Evolutionary conservation across 1,284 basidiomycete genomes (phyloP).

Genomic region (Leccinum pachyderme): DNA sequence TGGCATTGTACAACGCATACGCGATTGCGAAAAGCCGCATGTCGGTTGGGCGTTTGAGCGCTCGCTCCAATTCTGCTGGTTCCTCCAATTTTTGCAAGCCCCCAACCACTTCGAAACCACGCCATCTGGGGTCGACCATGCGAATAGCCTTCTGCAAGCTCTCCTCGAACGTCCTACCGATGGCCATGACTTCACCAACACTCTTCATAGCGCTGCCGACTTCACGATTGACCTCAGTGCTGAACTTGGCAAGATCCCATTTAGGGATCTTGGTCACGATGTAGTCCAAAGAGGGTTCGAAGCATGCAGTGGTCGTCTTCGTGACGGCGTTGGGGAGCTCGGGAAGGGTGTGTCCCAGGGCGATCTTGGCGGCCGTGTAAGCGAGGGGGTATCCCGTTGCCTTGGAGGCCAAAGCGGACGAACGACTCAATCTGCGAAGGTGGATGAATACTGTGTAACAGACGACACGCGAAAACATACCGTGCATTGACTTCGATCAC

Average conservation of each 20-base stretch:
- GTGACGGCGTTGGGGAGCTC: constrained; percentile 99
- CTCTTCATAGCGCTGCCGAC: constrained; percentile 99
- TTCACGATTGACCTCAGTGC: constrained; percentile 88
- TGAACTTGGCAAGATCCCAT: constrained; percentile 99
- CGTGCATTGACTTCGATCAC: constrained; percentile 98
- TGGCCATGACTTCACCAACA: constrained; percentile 99
- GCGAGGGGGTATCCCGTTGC: constrained; percentile 99
- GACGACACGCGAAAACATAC: constrained; percentile 37
- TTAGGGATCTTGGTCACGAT: constrained; percentile 99
- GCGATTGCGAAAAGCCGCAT: constrained; percentile 96
- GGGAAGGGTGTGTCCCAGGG: constrained; percentile 96
- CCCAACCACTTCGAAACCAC: constrained; percentile 75
- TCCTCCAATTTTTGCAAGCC: constrained; percentile 39
- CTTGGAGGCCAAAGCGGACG: constrained; percentile 93
- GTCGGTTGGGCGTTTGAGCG: constrained; percentile 78
- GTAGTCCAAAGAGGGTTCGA: constrained; percentile 99
- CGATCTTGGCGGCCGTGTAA: constrained; percentile 99
- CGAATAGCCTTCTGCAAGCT: constrained; percentile 98
- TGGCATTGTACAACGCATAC: constrained; percentile 94
- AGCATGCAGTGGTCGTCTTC: constrained; percentile 98
- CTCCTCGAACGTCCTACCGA: constrained; percentile 98
- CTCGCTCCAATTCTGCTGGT: constrained; percentile 84
- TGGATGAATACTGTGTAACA: constrained; percentile 3
- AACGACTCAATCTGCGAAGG: constrained; percentile 51
- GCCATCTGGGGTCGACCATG: constrained; percentile 92